phyloP scores from a whole-genome alignment of 495 filamentous ascomycete genomes.

The Talaromyces thailandensis region DNA sequence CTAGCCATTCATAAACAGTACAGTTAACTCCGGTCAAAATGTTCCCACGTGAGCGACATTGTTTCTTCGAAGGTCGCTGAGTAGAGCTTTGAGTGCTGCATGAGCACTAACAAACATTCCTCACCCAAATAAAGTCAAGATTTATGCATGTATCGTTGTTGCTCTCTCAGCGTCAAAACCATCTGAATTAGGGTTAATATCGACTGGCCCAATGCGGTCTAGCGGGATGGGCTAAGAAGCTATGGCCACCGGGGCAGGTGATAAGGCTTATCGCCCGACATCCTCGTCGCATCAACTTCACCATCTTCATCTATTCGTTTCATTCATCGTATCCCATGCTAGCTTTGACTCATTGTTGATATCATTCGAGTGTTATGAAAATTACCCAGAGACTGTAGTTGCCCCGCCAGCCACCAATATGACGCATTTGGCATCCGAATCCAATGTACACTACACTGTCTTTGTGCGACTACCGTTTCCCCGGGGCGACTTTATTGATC shows the following conservation, averaged over 20 bases:
- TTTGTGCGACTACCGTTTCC: slow-evolving; percentile 84
- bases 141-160: no score
- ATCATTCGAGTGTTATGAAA: neutral
- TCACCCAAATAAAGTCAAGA: no score
- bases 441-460: slow-evolving; percentile 40
- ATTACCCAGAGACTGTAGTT: neutral
- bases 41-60: no score
- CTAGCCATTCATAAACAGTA: neutral
- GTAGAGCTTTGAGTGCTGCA: no score
- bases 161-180: neutral
- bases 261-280: neutral
- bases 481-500: slow-evolving; percentile 81
- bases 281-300: neutral
- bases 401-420: neutral
- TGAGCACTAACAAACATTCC: no score
- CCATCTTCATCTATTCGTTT: neutral
- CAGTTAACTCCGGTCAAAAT: neutral
- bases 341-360: neutral
- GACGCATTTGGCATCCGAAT: neutral
- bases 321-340: neutral
- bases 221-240: neutral
- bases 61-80: no score
- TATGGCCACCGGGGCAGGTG: neutral
- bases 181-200: neutral
- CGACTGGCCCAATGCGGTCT: neutral